Conservation (phyloP, 2,329 filamentous ascomycete genomes). For the Trichoderma sp. region DNA sequence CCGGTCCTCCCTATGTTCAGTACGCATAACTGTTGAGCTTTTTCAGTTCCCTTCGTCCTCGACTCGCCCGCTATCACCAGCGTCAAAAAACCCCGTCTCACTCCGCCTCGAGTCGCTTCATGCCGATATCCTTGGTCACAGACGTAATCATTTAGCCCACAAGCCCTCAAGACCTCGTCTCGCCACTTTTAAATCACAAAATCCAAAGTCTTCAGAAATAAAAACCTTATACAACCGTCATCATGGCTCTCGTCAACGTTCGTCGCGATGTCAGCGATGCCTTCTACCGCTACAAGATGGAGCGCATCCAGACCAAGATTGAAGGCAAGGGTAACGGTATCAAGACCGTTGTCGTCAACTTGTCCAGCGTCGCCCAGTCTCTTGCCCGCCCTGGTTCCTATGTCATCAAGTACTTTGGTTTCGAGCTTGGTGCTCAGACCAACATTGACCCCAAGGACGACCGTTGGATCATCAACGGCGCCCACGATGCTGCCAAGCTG, state of each 20-base stretch:
- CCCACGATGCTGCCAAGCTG: conserved; percentile 90
- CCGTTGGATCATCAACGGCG: conserved; percentile 99
- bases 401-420: conserved; percentile 99
- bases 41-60: conserved; percentile 28
- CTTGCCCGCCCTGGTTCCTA: conserved; percentile 90
- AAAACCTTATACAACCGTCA: conserved; percentile 50
- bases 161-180: conserved; percentile 1
- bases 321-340: conserved; percentile 99
- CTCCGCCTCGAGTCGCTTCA: conserved; percentile 39
- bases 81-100: conserved; percentile 30
- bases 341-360: conserved; percentile 96
- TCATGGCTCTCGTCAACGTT: conserved; percentile 97
- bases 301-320: conserved; percentile 96
- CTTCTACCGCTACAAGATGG: conserved; percentile 99
- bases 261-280: conserved; percentile 96
- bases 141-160: not conserved
- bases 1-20: conserved; percentile 59
- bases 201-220: not conserved
- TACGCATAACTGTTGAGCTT: conserved; percentile 54
- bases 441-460: conserved; percentile 97
- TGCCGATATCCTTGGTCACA: conserved; percentile 36
- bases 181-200: not conserved
- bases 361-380: conserved; percentile 89
- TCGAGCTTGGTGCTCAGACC: conserved; percentile 97
- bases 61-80: conserved; percentile 3